Evolutionary conservation across 2,329 filamentous ascomycete species (phyloP).

Genomic region (Ophioceras dolichostomum): DNA sequence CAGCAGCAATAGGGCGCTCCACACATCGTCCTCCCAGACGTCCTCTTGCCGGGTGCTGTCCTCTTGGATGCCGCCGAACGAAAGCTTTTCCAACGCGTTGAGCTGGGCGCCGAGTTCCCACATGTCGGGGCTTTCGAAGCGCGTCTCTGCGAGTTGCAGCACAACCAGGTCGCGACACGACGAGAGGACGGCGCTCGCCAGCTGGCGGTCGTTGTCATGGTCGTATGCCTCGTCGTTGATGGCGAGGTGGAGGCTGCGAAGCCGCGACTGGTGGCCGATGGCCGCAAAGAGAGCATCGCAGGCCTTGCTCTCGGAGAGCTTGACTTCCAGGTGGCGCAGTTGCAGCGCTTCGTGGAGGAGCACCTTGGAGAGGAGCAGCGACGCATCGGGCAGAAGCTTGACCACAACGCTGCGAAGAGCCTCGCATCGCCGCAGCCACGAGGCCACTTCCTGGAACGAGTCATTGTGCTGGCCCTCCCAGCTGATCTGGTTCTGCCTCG

Average conservation of each 20-base stretch:
- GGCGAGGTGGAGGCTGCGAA: conserved; percentile 20
- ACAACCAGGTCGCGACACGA: too few relatives aligned
- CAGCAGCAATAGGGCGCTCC: conserved; percentile 22
- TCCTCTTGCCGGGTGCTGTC: too few relatives aligned
- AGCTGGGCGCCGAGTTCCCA: conserved; percentile 29
- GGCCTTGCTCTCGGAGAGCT: conserved; percentile 24
- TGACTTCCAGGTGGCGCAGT: conserved; percentile 34
- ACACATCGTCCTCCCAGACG: conserved; percentile 32
- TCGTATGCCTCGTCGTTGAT: conserved; percentile 6
- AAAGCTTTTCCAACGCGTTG: conserved; percentile 39
- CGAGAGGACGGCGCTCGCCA: too few relatives aligned
- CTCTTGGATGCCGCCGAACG: conserved; percentile 43
- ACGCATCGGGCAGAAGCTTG: conserved; percentile 34
- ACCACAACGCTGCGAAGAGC: conserved; percentile 37
- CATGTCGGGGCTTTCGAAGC: too few relatives aligned
- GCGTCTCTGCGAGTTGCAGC: too few relatives aligned
- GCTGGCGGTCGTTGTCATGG: too few relatives aligned
- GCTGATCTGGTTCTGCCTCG: conserved; percentile 5
- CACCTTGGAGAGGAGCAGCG: conserved; percentile 37
- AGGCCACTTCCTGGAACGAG: conserved; percentile 14
- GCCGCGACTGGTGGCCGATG: conserved; percentile 31
- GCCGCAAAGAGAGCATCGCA: too few relatives aligned
- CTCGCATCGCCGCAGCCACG: conserved; percentile 25
- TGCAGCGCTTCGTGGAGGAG: conserved; percentile 25
- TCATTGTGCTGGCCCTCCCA: conserved; percentile 10